Conservation (phyloP, 129 eudicot species). For the Tagetes erecta region DNA sequence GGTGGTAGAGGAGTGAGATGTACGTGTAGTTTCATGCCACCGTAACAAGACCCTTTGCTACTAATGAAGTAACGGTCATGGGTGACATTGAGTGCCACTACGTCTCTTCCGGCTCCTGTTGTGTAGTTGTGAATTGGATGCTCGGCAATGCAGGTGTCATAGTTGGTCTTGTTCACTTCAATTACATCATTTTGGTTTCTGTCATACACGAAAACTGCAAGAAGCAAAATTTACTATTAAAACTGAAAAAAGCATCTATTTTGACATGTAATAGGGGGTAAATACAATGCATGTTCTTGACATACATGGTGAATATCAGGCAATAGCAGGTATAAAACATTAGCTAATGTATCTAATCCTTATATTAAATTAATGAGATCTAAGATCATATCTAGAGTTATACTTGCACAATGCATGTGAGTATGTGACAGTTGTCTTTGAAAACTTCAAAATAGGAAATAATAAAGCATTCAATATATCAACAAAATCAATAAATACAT, state of each 20-base stretch:
- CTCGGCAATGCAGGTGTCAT: slow-evolving; percentile 70
- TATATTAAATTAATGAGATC: background rate
- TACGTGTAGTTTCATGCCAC: slow-evolving; percentile 79
- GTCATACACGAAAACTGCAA: slow-evolving; percentile 78
- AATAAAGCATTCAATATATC: too few relatives aligned
- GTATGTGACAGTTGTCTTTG: too few relatives aligned
- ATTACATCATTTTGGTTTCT: slow-evolving; percentile 72
- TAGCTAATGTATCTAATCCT: background rate
- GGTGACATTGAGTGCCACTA: slow-evolving; percentile 71
- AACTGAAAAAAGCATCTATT: background rate
- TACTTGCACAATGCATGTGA: too few relatives aligned
- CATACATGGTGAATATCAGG: too few relatives aligned
- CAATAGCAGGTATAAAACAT: background rate
- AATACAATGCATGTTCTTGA: background rate
- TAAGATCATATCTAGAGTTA: background rate
- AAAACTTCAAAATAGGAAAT: too few relatives aligned
- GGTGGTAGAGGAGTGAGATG: slow-evolving; percentile 61
- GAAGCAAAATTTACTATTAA: background rate
- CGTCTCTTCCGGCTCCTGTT: slow-evolving; percentile 87
- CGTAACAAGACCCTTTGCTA: slow-evolving; percentile 75
- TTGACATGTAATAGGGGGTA: background rate
- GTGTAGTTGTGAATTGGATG: slow-evolving; percentile 79
- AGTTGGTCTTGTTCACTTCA: slow-evolving; percentile 84
- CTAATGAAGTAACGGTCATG: slow-evolving; percentile 73
- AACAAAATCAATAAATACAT: too few relatives aligned